Evolutionary conservation across 805 yeast species (phyloP).

Genomic region (Wickerhamiella lipophila): DNA sequence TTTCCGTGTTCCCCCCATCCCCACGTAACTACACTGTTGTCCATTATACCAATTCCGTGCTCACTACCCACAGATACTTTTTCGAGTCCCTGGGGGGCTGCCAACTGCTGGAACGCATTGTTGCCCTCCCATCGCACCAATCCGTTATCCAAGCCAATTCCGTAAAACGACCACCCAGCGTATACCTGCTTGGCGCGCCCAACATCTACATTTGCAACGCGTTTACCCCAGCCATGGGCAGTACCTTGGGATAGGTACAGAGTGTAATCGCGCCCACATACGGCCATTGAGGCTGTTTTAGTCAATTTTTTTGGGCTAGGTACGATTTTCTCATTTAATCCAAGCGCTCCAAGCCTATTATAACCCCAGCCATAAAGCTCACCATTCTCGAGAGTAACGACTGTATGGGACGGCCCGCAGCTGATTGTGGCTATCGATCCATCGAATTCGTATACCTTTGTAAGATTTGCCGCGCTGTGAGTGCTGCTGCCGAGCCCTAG

Average conservation of each 20-base stretch:
- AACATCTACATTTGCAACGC: conserved; percentile 21
- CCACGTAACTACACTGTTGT: conserved; percentile 51
- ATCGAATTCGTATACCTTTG: conserved; percentile 16
- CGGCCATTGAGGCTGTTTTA: conserved; percentile 16
- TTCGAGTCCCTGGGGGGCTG: conserved; percentile 14
- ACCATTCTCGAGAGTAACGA: conserved; percentile 29
- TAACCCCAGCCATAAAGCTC: conserved; percentile 55
- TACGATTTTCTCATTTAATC: conserved; percentile 13
- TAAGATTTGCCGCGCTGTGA: conserved; percentile 1
- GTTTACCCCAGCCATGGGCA: conserved; percentile 28
- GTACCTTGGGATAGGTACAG: conserved; percentile 22
- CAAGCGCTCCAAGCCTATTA: conserved; percentile 46
- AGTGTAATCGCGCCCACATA: conserved; percentile 51
- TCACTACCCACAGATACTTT: conserved; percentile 61
- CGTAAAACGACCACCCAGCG: conserved; percentile 32
- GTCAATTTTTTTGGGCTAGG: conserved; percentile 15
- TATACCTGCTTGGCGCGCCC: conserved; percentile 65
- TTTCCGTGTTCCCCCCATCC: conserved; percentile 99
- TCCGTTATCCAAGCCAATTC: conserved; percentile 9
- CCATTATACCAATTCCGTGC: conserved; percentile 47
- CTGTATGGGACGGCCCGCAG: conserved; percentile 28
- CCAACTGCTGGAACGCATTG: conserved; percentile 60
- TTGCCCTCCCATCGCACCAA: conserved; percentile 51
- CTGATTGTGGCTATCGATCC: conserved; percentile 16
- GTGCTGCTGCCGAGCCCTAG: conserved; percentile 39